Percentiles rank a stretch among this genome's conserved stretches.
phyloP scores from a whole-genome alignment of 1,284 basidiomycete genomes.

The Mrakiaceae sp. region DNA sequence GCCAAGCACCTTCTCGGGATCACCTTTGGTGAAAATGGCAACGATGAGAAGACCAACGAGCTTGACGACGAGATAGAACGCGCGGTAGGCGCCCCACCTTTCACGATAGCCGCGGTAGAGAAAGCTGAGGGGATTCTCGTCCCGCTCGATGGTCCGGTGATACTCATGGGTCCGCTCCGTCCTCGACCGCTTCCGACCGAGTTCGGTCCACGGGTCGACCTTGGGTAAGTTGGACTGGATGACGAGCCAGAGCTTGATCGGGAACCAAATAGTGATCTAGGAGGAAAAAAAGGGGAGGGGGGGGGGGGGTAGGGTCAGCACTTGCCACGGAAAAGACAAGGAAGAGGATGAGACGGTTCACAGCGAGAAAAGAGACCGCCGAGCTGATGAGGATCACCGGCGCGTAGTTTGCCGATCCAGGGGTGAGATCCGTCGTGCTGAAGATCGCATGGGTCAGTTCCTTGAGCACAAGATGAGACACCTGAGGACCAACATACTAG shows the following conservation, averaged over 20 bases:
- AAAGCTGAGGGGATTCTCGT: constrained; percentile 58
- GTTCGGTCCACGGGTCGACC: constrained; percentile 57
- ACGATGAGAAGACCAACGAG: constrained; percentile 55
- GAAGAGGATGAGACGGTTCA: constrained; percentile 31
- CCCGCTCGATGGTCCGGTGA: constrained; percentile 50
- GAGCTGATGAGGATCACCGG: constrained; percentile 52
- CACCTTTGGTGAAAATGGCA: constrained; percentile 44
- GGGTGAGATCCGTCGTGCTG: constrained; percentile 53
- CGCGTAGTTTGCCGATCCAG: constrained; percentile 59
- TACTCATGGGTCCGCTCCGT: constrained; percentile 62
- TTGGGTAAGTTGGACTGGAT: constrained; percentile 51
- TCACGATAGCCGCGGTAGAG: constrained; percentile 61
- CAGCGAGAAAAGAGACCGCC: constrained; percentile 43
- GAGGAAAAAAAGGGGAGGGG: not conserved
- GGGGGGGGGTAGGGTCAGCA: not conserved
- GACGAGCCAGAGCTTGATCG: constrained; percentile 48
- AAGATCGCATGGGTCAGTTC: constrained; percentile 23
- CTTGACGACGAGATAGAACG: constrained; percentile 55
- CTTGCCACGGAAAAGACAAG: not conserved
- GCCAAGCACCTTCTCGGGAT: no score
- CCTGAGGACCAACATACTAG: constrained; percentile 34
- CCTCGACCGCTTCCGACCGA: constrained; percentile 49
- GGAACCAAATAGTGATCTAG: constrained; percentile 61
- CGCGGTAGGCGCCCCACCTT: constrained; percentile 49
- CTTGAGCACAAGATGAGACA: not conserved